Base-by-base conservation (phyloP, 2,329 filamentous ascomycete genomes). In the Bipolaris cookei region DNA sequence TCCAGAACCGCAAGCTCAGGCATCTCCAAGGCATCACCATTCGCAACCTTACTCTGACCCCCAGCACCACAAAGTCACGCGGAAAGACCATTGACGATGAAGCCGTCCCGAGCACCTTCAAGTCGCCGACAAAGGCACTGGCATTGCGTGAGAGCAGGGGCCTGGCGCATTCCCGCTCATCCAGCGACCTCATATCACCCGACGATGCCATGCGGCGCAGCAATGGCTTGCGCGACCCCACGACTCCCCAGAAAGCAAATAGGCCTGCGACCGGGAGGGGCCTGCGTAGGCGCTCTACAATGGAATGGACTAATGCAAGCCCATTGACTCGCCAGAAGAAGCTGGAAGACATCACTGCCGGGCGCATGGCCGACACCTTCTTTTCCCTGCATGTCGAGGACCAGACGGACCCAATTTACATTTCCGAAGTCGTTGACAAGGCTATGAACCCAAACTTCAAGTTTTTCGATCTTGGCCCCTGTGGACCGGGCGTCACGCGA, bases 361-460 rank as follows among this genome's bases (percentile, higher is more conserved):
- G 83, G 66, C 84, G 86, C 49, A 88, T 95, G 77, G 91, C 89
- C n/a, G 90, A 97, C 77, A 88, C 89, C 14, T 97, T 96, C 82
- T 95, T 96, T 76, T 90, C 91, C 2, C 73, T 97, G 49, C 93
- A 97, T 75, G 85, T 88, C 43, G 80, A 85, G 1, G 84, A 79
- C 3, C 77, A 86, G 49, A 71, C 63, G 11, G 88, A 91, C 14
- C 92, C 94, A 0, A 79, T 97, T n/a, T 97, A 97, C 74, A 86
- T 97, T 67, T 97, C 92, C 70, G 94, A 98, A 77, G 82, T 90
- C 20, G 85, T 88, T 25, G 85, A 90, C 65, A 87, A 87, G 69
- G 88, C 90, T n/a, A 92, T 92, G 77, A 97, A 97, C 74, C 95
- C 95, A 62, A 92, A 90, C 67, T 98, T 97, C 74, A 87, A 86